Evolutionary conservation across 2,329 filamentous ascomycete genomes (phyloP).

Genomic region (Fusarium sp.): DNA sequence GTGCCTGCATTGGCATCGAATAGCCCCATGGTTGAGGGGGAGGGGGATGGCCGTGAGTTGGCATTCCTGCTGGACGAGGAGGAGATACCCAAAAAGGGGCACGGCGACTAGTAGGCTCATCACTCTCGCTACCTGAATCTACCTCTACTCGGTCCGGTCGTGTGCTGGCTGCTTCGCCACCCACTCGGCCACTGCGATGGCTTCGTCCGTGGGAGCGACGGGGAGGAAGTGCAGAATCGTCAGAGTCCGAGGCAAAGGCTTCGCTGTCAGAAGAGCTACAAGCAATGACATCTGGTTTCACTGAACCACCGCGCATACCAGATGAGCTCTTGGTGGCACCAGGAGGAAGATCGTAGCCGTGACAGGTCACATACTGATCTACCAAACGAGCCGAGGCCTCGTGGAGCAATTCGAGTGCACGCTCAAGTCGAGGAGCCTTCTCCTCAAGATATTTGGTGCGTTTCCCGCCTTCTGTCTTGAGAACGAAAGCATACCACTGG

Average conservation of each 20-base stretch:
- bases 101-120: slow-evolving; percentile 4
- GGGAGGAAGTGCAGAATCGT: slow-evolving; percentile 24
- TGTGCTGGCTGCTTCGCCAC: slow-evolving; percentile 16
- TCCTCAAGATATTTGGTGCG: slow-evolving; percentile 47
- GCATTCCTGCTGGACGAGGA: slow-evolving; percentile 8
- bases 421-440: slow-evolving; percentile 40
- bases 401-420: slow-evolving; percentile 51
- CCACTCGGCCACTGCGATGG: slow-evolving; percentile 19
- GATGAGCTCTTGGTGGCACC: slow-evolving; percentile 6
- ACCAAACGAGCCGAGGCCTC: slow-evolving; percentile 52
- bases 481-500: slow-evolving; percentile 40
- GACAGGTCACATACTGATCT: slow-evolving; percentile 41
- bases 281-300: slow-evolving; percentile 32
- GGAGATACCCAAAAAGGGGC: slow-evolving; percentile 1
- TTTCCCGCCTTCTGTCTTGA: slow-evolving; percentile 39
- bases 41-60: not conserved
- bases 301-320: slow-evolving; percentile 18
- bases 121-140: slow-evolving; percentile 9
- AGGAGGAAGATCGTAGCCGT: slow-evolving; percentile 46
- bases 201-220: slow-evolving; percentile 17
- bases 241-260: slow-evolving; percentile 37
- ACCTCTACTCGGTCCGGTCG: slow-evolving; percentile 12
- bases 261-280: slow-evolving; percentile 35
- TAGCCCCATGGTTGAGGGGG: slow-evolving; percentile 16
- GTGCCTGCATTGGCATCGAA: not conserved